These are phyloP conservation scores for Xerocomellus intermedius DNA, from an alignment of 768 basidiomycete species.

Conservation along the genomic window DNA sequence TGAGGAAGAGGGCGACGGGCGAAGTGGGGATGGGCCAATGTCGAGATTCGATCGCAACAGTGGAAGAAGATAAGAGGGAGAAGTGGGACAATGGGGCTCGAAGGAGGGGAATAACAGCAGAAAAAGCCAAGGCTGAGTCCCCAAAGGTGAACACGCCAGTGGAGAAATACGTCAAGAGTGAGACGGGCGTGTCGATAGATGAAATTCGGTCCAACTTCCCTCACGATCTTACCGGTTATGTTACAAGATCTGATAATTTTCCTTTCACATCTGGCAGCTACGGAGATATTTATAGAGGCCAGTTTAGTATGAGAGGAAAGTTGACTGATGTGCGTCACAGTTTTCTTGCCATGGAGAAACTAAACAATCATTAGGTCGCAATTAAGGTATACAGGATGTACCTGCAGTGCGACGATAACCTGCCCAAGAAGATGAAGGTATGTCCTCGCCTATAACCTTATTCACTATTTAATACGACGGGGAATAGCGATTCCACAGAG, in stretches of 20 bases:
- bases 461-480: background rate
- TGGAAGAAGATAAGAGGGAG: too few relatives aligned
- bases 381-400: background rate
- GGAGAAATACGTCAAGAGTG: too few relatives aligned
- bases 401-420: background rate
- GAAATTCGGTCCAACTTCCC: background rate
- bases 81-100: too few relatives aligned
- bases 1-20: background rate
- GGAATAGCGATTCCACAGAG: background rate
- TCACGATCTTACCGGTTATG: background rate
- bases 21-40: background rate
- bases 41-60: background rate
- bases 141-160: too few relatives aligned
- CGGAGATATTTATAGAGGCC: background rate
- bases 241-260: background rate
- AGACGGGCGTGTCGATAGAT: too few relatives aligned
- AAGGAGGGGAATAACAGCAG: too few relatives aligned
- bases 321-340: background rate
- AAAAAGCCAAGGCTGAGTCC: too few relatives aligned
- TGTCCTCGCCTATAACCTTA: background rate
- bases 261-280: background rate
- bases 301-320: background rate
- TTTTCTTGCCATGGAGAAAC: background rate
- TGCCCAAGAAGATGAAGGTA: background rate
- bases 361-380: background rate